Conservation (phyloP, 192 early-diverging fungal species). For the Entomortierella parvispora region DNA sequence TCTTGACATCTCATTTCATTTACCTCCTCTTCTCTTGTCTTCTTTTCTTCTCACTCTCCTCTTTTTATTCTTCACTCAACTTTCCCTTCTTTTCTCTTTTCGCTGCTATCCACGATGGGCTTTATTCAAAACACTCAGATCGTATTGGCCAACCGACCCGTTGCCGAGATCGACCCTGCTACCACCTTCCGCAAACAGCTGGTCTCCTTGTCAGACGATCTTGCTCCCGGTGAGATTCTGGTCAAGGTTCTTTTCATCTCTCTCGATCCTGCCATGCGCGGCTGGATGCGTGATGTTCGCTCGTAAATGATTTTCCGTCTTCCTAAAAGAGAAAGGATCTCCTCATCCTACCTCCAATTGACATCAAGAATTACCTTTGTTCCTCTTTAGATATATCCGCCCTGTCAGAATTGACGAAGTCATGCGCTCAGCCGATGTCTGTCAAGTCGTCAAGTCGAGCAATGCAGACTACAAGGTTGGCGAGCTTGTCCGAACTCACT, state of each 20-base stretch:
- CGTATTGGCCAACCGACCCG: constrained; percentile 52
- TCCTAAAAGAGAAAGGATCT: no score
- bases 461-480: constrained; percentile 47
- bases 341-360: no score
- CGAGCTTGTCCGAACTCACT: constrained; percentile 30
- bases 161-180: constrained; percentile 42
- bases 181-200: constrained; percentile 53
- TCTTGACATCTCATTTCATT: constrained; percentile 1
- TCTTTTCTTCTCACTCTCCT: background rate
- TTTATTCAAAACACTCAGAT: constrained; percentile 54
- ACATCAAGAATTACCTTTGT: background rate
- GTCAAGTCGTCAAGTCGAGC: constrained; percentile 52
- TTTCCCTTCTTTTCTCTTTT: background rate
- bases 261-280: constrained; percentile 63
- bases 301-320: constrained; percentile 28
- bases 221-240: constrained; percentile 46
- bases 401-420: constrained; percentile 54
- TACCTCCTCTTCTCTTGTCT: background rate
- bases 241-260: constrained; percentile 58
- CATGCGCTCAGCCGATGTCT: constrained; percentile 54
- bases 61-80: background rate
- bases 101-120: constrained; percentile 19
- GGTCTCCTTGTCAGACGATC: constrained; percentile 43
- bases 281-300: constrained; percentile 58
- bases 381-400: constrained; percentile 44